phyloP scores from a whole-genome alignment of 1,139 yeast genomes.

The Blastobotrys aristatus region DNA sequence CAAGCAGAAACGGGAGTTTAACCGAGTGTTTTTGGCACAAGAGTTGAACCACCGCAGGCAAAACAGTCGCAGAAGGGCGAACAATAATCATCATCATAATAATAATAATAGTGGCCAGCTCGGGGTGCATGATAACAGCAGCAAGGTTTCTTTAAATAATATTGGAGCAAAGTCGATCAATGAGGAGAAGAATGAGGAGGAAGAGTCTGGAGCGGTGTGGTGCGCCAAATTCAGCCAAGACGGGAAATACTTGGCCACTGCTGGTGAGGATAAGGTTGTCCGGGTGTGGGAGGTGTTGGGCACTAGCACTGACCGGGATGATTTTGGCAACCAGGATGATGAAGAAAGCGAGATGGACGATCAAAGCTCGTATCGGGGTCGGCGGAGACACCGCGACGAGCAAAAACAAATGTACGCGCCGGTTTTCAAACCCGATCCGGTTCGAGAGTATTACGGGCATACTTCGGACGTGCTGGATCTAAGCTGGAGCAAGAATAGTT shows the following conservation, averaged over 20 bases:
- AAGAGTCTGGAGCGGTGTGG: constrained; percentile 51
- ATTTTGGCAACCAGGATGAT: neutral
- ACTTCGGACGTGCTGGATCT: constrained; percentile 61
- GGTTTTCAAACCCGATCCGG: constrained; percentile 70
- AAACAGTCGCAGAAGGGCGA: constrained; percentile 1
- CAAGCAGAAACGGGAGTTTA: constrained; percentile 37
- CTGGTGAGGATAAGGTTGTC: constrained; percentile 67
- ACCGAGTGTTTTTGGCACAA: constrained; percentile 72
- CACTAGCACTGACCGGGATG: constrained; percentile 23
- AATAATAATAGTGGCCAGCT: neutral
- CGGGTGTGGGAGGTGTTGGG: constrained; percentile 77
- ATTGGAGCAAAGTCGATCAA: neutral
- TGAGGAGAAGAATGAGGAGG: neutral
- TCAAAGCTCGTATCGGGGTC: constrained; percentile 2
- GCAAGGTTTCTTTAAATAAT: neutral
- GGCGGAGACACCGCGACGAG: neutral
- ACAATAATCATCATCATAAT: neutral
- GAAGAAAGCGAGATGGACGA: constrained; percentile 11
- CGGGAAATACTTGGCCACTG: constrained; percentile 79
- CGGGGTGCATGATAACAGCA: neutral
- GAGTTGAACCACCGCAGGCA: constrained; percentile 41
- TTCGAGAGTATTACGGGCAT: constrained; percentile 61
- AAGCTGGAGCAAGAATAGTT: constrained; percentile 88
- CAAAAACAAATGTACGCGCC: constrained; percentile 52
- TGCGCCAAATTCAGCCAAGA: constrained; percentile 68